phyloP scores from a whole-genome alignment of 2,329 filamentous ascomycete genomes.

The Drechslera avenae region DNA sequence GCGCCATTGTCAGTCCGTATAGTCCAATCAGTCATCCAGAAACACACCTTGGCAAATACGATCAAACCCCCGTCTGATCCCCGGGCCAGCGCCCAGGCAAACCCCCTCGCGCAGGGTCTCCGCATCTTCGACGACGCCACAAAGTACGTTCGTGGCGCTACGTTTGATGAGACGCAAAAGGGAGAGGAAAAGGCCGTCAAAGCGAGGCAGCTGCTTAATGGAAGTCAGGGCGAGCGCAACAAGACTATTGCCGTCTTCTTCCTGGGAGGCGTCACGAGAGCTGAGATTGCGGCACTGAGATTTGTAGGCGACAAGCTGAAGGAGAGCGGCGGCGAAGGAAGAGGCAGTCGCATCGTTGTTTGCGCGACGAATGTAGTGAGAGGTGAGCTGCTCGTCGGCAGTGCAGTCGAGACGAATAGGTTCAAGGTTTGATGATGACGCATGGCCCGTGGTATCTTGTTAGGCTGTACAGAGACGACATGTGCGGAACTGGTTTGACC shows the following conservation, averaged over 20 bases:
- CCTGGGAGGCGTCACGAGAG: slow-evolving; percentile 93
- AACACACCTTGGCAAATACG: slow-evolving; percentile 74
- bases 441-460: too few species aligned
- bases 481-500: too few species aligned
- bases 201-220: slow-evolving; percentile 80
- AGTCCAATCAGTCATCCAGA: slow-evolving; percentile 91
- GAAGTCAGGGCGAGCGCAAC: slow-evolving; percentile 57
- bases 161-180: slow-evolving; percentile 90
- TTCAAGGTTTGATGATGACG: slow-evolving; percentile 26
- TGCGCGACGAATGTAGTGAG: slow-evolving; percentile 91
- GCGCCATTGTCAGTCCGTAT: slow-evolving; percentile 89
- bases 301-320: slow-evolving; percentile 65
- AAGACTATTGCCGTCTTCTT: slow-evolving; percentile 98
- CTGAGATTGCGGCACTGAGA: slow-evolving; percentile 84
- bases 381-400: slow-evolving; percentile 86
- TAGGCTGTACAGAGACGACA: too few species aligned
- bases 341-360: slow-evolving; percentile 82
- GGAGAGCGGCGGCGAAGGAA: slow-evolving; percentile 70
- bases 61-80: slow-evolving; percentile 54
- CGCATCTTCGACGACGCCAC: slow-evolving; percentile 91
- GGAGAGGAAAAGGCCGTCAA: slow-evolving; percentile 92
- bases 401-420: slow-evolving; percentile 72
- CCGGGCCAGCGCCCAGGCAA: slow-evolving; percentile 49
- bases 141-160: slow-evolving; percentile 84
- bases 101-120: slow-evolving; percentile 76